phyloP scores from a whole-genome alignment of 164 flowering plant species.

The Vitis cinerea region DNA sequence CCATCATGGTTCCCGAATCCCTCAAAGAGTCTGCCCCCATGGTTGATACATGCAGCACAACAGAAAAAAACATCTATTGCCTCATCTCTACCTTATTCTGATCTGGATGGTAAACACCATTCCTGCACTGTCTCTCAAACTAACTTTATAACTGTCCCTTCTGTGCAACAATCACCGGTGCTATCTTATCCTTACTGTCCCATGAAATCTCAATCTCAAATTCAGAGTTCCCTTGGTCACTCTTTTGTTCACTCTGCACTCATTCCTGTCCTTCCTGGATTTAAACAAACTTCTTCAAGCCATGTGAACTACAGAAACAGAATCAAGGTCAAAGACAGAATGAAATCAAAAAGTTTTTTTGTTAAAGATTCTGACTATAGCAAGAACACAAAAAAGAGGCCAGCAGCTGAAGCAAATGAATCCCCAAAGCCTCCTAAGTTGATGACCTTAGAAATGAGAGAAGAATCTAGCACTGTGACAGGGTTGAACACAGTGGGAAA shows the following conservation, averaged over 20 bases:
- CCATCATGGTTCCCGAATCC: conserved; percentile 26
- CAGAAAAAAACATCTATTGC: conserved; percentile 15
- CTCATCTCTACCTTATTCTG: conserved; percentile 16
- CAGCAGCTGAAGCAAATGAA: conserved; percentile 20
- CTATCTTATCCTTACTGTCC: conserved; percentile 21
- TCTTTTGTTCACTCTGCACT: conserved; percentile 24
- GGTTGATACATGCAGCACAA: conserved; percentile 36
- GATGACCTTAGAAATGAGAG: conserved; percentile 26
- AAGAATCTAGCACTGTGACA: conserved; percentile 14
- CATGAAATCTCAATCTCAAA: conserved; percentile 15
- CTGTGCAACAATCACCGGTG: conserved; percentile 10
- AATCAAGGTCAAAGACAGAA: conserved; percentile 21
- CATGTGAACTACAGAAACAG: conserved; percentile 19
- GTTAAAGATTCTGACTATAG: conserved; percentile 17
- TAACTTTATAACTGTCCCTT: conserved; percentile 17
- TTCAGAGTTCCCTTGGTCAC: conserved; percentile 20
- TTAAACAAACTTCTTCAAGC: conserved; percentile 15
- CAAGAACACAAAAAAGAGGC: conserved; percentile 42
- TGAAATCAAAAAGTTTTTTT: conserved; percentile 19
- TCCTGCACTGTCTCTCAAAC: conserved; percentile 10
- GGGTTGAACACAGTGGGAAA: conserved; percentile 12
- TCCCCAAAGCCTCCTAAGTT: conserved; percentile 27
- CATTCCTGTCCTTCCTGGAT: conserved; percentile 30
- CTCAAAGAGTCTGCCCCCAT: conserved; percentile 30
- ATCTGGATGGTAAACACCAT: conserved; percentile 10